These are phyloP conservation scores for Rhodotorula sp. DNA, from an alignment of 1,284 basidiomycete genomes.

Conservation along the genomic window DNA sequence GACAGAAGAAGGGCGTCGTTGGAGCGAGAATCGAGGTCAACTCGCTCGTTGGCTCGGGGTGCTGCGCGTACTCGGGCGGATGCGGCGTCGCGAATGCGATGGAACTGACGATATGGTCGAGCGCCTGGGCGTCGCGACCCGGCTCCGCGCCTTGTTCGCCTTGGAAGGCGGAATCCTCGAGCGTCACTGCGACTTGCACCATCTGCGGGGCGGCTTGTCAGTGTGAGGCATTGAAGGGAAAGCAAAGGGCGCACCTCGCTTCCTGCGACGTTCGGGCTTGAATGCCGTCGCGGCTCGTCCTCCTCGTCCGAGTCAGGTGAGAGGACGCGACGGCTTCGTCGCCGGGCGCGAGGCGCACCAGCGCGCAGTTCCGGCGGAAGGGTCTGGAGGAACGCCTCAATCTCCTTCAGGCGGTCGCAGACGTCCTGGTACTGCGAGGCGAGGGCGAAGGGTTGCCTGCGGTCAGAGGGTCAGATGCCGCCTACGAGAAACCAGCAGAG, in stretches of 20 bases:
- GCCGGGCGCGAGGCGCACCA: not conserved
- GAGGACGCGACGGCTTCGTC: not conserved
- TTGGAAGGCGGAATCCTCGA: not conserved
- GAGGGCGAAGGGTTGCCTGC: conserved; percentile 29
- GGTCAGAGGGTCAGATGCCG: not conserved
- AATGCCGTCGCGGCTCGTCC: no score
- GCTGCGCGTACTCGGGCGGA: not conserved
- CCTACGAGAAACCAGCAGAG: no score
- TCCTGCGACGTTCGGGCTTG: no score
- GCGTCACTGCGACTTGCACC: not conserved
- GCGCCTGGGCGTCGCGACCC: not conserved
- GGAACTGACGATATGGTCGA: conserved; percentile 1
- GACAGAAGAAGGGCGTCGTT: not conserved
- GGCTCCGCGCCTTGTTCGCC: not conserved
- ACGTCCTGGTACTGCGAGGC: conserved; percentile 13
- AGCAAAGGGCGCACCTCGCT: no score
- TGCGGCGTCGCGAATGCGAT: no score
- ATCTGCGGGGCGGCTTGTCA: not conserved
- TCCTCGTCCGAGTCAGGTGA: not conserved
- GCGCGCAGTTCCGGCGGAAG: conserved; percentile 13
- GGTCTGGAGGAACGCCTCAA: conserved; percentile 26
- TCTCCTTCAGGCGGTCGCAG: conserved; percentile 5
- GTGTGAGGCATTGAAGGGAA: no score
- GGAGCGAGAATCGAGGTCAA: conserved; percentile 12
- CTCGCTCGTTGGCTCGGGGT: conserved; percentile 10